These are phyloP conservation scores for Annulohypoxylon moriforme DNA, from an alignment of 495 filamentous ascomycete genomes.

Conservation along the genomic window DNA sequence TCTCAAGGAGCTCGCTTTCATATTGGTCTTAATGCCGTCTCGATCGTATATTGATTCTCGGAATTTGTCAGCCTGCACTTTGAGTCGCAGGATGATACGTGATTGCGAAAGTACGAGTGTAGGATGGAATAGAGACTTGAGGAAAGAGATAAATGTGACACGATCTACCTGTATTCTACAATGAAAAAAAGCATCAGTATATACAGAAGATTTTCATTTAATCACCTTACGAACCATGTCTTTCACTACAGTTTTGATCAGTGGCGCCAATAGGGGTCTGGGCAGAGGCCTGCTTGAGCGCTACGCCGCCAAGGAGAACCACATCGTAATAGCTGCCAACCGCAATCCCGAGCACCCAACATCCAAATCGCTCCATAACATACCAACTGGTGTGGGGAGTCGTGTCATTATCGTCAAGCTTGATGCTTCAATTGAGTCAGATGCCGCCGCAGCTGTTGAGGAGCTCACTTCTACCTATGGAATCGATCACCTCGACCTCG, in stretches of 20 bases:
- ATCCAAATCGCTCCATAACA: constrained; percentile 26
- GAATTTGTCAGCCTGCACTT: too few species aligned
- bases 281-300: constrained; percentile 43
- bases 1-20: background rate
- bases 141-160: background rate
- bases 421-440: constrained; percentile 28
- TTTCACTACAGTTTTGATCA: constrained; percentile 46
- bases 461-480: constrained; percentile 19
- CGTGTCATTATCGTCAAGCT: constrained; percentile 34
- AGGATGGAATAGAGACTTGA: background rate
- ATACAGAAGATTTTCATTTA: background rate
- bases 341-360: constrained; percentile 46
- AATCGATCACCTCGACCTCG: constrained; percentile 27
- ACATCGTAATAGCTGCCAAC: constrained; percentile 51
- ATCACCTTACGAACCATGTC: constrained; percentile 25
- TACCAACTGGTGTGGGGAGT: constrained; percentile 37
- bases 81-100: too few species aligned
- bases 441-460: constrained; percentile 29
- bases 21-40: background rate
- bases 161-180: background rate
- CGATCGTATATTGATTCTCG: background rate
- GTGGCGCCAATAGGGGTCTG: constrained; percentile 49
- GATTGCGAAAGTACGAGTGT: background rate
- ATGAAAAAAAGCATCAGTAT: background rate
- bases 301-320: constrained; percentile 45